These are phyloP conservation scores for Leccinum holopus DNA, from an alignment of 1,284 basidiomycete genomes.

Conservation along the genomic window DNA sequence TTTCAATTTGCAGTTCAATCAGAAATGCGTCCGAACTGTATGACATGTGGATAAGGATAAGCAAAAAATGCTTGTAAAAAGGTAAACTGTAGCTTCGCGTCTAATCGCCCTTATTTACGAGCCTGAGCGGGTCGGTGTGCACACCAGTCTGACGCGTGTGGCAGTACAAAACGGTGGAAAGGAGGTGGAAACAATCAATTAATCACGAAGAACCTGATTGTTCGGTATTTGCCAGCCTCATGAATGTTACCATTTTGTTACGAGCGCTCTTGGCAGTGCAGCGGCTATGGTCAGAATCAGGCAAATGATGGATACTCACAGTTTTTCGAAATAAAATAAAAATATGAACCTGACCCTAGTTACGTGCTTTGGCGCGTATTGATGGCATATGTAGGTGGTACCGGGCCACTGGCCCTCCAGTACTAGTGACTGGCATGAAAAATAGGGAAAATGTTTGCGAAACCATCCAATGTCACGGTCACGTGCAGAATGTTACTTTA, in stretches of 20 bases:
- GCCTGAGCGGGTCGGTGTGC: background rate
- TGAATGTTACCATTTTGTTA: too few relatives aligned
- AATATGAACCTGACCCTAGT: background rate
- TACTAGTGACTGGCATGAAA: too few relatives aligned
- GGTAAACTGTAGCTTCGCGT: background rate
- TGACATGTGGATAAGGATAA: background rate
- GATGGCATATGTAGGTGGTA: background rate
- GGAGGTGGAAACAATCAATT: background rate
- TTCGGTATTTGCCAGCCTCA: background rate
- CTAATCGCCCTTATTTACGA: background rate
- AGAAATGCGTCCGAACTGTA: background rate
- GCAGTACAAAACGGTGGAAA: background rate
- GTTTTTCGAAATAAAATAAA: background rate
- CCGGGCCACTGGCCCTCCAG: too few relatives aligned
- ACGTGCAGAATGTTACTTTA: too few relatives aligned
- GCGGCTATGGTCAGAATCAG: background rate
- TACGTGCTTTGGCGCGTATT: background rate
- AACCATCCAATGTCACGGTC: too few relatives aligned
- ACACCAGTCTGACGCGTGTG: background rate
- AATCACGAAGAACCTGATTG: background rate
- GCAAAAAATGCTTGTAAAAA: background rate
- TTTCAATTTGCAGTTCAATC: background rate
- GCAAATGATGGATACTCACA: background rate
- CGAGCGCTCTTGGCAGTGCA: background rate
- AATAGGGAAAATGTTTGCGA: too few relatives aligned